Evolutionary conservation across 192 early-diverging fungal species (phyloP), one percentile per base, ranked within the genome.

Genomic region (Rhizophagus clarus): DNA sequence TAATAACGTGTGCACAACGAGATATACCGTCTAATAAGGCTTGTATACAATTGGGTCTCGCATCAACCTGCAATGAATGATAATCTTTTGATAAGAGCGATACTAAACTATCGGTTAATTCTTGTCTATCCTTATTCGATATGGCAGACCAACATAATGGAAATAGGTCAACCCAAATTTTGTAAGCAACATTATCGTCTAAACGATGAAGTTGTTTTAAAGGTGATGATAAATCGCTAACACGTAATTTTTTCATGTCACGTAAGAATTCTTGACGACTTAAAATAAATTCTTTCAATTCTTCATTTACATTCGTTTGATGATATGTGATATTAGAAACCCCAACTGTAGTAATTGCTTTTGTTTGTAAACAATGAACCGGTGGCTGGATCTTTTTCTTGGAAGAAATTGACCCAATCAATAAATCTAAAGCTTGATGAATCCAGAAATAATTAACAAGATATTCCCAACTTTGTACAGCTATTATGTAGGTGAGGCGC

Each of bases 391-490:
- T 77, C 20, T 34, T 80, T 74, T 82, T 81, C 4, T 83, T 83
- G 60, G 83, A 80, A 79, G 85, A 87, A 11, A 91, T 82, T 1
- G 89, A 88, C 20, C 96, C 94, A 72, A 99, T 79, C 12, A 99
- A 80, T 17, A 99, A 82, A 77, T 97, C 96, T 34, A 97, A 79
- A 0, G 96, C 95, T 74, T 99, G 97, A 72, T 94, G 93, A 40
- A 99, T 86, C 97, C 97, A 99, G 80, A 97, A 99, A 17, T 92
- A 90, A 61, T 87, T 85, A 0, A 90, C 88, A 14, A 99, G 88
- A 70, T 87, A 92, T 67, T 98, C 97, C 98, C 98, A 99, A 77
- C 95, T 98, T 83, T 99, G 98, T 14, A 95, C 91, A 40, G 92
- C 91, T 40, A 99, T 82, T 28, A 99, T 84, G 80, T 99, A 99